Evolutionary conservation across 1,284 basidiomycete species (phyloP).

Genomic region (Taiwanofungus camphoratus): DNA sequence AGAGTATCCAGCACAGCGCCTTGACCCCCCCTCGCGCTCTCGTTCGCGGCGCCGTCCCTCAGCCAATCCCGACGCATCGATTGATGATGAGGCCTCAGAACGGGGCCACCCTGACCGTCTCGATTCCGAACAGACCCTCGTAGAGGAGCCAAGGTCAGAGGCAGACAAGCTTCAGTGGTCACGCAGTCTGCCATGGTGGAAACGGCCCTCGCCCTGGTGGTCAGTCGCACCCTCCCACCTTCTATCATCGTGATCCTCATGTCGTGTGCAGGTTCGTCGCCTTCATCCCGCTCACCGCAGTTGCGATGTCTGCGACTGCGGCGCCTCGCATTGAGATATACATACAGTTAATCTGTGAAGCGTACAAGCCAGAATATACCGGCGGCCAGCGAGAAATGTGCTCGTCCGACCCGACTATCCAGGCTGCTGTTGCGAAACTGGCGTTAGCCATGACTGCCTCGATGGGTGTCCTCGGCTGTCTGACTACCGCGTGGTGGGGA

Average conservation of each 20-base stretch:
- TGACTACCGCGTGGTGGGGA: slow-evolving; percentile 87
- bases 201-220: slow-evolving; percentile 63
- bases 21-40: too few relatives aligned
- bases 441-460: slow-evolving; percentile 52
- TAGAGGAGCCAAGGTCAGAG: slow-evolving; percentile 20
- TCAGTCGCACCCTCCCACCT: slow-evolving; percentile 32
- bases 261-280: slow-evolving; percentile 44
- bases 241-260: too few relatives aligned
- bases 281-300: slow-evolving; percentile 45
- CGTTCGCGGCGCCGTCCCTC: too few relatives aligned
- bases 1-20: too few relatives aligned
- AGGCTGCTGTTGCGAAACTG: slow-evolving; percentile 60
- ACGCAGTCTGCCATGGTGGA: slow-evolving; percentile 56
- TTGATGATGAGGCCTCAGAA: slow-evolving; percentile 41
- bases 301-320: slow-evolving; percentile 47
- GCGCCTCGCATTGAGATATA: slow-evolving; percentile 58
- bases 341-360: slow-evolving; percentile 27
- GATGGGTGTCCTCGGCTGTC: slow-evolving; percentile 66
- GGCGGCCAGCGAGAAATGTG: slow-evolving; percentile 37
- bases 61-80: slow-evolving; percentile 38
- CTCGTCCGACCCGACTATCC: slow-evolving; percentile 66
- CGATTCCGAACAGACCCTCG: slow-evolving; percentile 32
- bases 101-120: slow-evolving; percentile 36
- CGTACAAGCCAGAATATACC: slow-evolving; percentile 20
- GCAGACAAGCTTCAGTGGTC: background rate